Evolutionary conservation across 148 eudicot species (phyloP), one percentile per base, ranked within the genome.

Genomic region (Fagopyrum tataricum): DNA sequence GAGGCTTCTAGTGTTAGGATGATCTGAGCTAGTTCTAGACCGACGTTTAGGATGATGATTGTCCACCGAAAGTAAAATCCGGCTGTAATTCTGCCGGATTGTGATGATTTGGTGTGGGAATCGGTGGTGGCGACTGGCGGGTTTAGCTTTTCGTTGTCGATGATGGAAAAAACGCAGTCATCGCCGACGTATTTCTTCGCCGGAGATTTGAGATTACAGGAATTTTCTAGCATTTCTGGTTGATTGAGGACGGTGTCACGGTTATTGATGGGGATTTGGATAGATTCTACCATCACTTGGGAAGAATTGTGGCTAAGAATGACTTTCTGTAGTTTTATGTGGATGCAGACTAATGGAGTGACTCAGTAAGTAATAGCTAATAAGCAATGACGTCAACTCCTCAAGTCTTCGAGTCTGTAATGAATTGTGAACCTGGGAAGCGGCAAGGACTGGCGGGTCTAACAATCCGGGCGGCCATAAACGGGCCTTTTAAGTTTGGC

Each of bases 1-100:
- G 69, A 37, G 69, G 69, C 43, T 64, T 64, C 69, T 64, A 64
- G 44, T 7, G 69, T 5, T 64, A 64, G 44, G 69, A 64, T 14
- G 7, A 64, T 64, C 2, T 64, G 69, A 1, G 69, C 69, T 5
- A 64, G 7, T 43, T 64, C 69, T 0, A 64, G 44, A 7, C 4
- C 69, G 8, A 64, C 69, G 69, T 64, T 64, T 43, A 64, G 69
- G 21, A 64, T 20, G 43, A 64, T 64, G 44, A 64, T 39, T 0
- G 44, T 14, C 69, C 69, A 64, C 20, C 69, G 43, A 43, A 39
- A 18, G 42, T 64, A 64, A 15, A 64, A 64, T 37, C 20, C 44
- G 43, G 7, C 0, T 20, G 69, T 20, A n/a, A 4, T 39, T 64
- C 20, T 24, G 1, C 40, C 67, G 41, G 17, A 24, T 23, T 61